phyloP scores from a whole-genome alignment of 768 basidiomycete species.

The Boletus rubroflammeus region DNA sequence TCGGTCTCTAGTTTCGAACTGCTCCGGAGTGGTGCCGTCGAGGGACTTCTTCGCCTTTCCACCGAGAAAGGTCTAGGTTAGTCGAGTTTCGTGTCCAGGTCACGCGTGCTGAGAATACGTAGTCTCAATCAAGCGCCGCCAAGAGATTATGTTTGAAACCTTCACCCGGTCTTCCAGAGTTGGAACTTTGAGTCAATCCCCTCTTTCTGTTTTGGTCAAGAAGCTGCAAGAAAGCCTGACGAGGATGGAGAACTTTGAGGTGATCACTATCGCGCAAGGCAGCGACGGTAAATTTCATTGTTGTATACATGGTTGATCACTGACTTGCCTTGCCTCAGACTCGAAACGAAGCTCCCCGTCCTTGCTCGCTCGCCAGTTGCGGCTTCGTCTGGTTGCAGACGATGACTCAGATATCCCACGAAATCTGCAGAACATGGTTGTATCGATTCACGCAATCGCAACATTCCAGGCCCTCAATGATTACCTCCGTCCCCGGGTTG shows the following conservation, averaged over 20 bases:
- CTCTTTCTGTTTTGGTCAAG: constrained; percentile 81
- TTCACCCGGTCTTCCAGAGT: constrained; percentile 58
- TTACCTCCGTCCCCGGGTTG: constrained; percentile 87
- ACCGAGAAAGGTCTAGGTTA: constrained; percentile 53
- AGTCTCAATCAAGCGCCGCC: constrained; percentile 67
- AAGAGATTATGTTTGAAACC: constrained; percentile 75
- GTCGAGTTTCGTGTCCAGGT: constrained; percentile 2
- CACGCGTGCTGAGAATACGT: constrained; percentile 4
- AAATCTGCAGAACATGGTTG: constrained; percentile 83
- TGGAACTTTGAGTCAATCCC: constrained; percentile 46
- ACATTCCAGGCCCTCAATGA: constrained; percentile 97
- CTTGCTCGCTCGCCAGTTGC: constrained; percentile 86
- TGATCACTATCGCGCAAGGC: constrained; percentile 81
- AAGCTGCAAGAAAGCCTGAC: constrained; percentile 95
- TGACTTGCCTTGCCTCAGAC: constrained; percentile 42
- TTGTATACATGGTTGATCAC: not conserved
- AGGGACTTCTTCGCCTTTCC: constrained; percentile 78
- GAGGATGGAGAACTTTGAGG: constrained; percentile 93
- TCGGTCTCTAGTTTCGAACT: constrained; percentile 96
- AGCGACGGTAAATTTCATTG: constrained; percentile 56
- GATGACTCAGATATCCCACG: constrained; percentile 88
- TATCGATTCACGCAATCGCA: constrained; percentile 97
- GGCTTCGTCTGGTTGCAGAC: constrained; percentile 83
- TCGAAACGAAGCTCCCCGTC: constrained; percentile 90
- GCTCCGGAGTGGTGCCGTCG: constrained; percentile 89